Evolutionary conservation across 352 stramenopile species (phyloP), one percentile per base, ranked within the genome.

Genomic region (Globisporangium lucens): DNA sequence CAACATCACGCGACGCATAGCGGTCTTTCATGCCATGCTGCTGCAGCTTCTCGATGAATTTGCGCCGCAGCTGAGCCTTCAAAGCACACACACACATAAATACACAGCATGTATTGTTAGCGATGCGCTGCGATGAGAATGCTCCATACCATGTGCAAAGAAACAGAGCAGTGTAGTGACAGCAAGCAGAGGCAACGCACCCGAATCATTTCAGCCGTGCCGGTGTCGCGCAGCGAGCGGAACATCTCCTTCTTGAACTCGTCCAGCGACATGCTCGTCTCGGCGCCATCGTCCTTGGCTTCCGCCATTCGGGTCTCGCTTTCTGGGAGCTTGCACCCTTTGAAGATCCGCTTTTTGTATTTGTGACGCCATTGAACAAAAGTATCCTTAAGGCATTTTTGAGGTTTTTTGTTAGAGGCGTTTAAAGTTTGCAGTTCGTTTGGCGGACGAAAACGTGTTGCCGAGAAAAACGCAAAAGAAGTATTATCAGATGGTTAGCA

Each of bases 171-270:
- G 2, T 8, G 24, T 13, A 36, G 24, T 1, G 8, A 27, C 24
- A 65, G 4, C 29, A 63, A 5, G 27, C 51, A 49, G 10, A 1
- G 20, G 8, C 7, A 15, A 62, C 74, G 20, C 36, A 92, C 84
- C 17, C 84, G 77, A 51, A 92, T 83, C 22, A 78, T 65, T 35
- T 92, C 84, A 56, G 89, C 71, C 9, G 82, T 86, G 24, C 84
- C 82, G 1, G 77, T 81, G 56, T 91, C 82, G 10, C 78, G 77
- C 43, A 93, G 80, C 7, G 82, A 84, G 59, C 79, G 75, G 72
- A 91, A 93, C 78, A 93, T 91, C 56, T 79, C 75, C 60, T 85
- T 73, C 65, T 87, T 89, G 43, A 91, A 61, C 70, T 88, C 75
- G 22, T 91, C 81, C 49, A 91, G 71, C 62, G 82, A 80, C 77